Base-by-base conservation (phyloP, 2,329 filamentous ascomycete species). In the Alternaria hordeiaustralica region DNA sequence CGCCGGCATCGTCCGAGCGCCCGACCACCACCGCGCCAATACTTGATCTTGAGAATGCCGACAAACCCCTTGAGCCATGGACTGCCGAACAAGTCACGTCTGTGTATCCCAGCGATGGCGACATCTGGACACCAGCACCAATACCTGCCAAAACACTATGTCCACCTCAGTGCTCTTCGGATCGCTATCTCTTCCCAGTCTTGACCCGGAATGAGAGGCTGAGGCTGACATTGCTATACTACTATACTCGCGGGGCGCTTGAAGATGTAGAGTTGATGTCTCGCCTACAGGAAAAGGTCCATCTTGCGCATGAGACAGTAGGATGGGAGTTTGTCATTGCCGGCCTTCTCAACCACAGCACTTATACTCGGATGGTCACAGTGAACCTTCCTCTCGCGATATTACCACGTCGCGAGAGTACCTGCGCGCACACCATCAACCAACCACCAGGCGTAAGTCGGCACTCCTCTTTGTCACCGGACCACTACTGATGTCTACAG, bases 291-390 rank as follows among this genome's bases (percentile, higher is more conserved):
- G 80, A 83, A 25, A 84, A 84, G 62, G 76, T 82, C 0, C 71
- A 75, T 15, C 70, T 85, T 3, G 81, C 80, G 0, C 73, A 79
- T 23, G 79, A 84, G 21, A 79, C 79, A 1, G 78, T 80, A 6
- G 82, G 77, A 8, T 85, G 83, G 83, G 83, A 85, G 9, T 82
- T 79, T 58, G 82, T 78, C n/a, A 80, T 84, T 18, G 75, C 83
- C 6, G 83, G 83, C 3, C 68, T 84, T 4, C 72, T 84, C 5
- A 80, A 82, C 25, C 75, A 82, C 62, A 79, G 83, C 49, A 76
- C 79, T 30, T 84, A 81, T 65, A 81, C 79, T 5, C 80, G 83
- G 13, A 61, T 84, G 23, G 82, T 79, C 3, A 81, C 83, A 0
- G 75, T 80, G 2, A 82, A 82, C 2, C 70, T 84, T 5, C 76